A percentile compares a stretch with the other conserved stretches of the same genome.
Evolutionary conservation across 345 rosid genomes (phyloP).

Genomic region (Fremontodendron californicum): DNA sequence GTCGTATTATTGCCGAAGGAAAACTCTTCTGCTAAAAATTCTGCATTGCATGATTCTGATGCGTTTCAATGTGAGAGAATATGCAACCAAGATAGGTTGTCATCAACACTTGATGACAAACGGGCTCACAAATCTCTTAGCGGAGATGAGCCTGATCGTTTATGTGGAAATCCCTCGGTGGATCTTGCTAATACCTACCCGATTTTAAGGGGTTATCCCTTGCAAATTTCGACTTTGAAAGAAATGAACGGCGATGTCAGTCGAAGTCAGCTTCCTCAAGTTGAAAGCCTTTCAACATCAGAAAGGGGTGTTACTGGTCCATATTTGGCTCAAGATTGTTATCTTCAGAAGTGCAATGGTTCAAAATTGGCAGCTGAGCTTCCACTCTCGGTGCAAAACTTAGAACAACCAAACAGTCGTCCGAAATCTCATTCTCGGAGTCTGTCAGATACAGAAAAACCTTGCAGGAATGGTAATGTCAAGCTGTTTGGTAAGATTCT

Average conservation of each 20-base stretch:
- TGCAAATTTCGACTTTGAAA: constrained; percentile 37
- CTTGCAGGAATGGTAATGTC: constrained; percentile 63
- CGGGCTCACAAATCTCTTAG: constrained; percentile 20
- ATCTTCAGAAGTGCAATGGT: constrained; percentile 54
- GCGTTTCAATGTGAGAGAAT: constrained; percentile 26
- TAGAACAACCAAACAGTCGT: constrained; percentile 36
- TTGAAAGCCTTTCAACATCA: constrained; percentile 26
- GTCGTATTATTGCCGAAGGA: constrained; percentile 23
- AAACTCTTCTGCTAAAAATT: constrained; percentile 19
- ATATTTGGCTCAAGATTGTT: constrained; percentile 33
- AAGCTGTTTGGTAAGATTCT: constrained; percentile 87
- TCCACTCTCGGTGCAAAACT: constrained; percentile 29
- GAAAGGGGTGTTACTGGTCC: constrained; percentile 24
- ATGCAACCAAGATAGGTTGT: constrained; percentile 33
- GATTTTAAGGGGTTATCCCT: constrained; percentile 40
- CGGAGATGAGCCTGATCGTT: constrained; percentile 28
- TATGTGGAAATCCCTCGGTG: constrained; percentile 26
- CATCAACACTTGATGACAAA: constrained; percentile 25
- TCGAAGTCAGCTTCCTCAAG: constrained; percentile 34
- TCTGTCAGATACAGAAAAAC: constrained; percentile 48
- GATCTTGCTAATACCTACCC: constrained; percentile 31
- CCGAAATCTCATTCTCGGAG: constrained; percentile 35
- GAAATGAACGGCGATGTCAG: constrained; percentile 45
- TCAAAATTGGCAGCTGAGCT: constrained; percentile 34
- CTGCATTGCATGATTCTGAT: constrained; percentile 30